phyloP scores from a whole-genome alignment of 257 asterid genomes.

The Fraxinus excelsior region DNA sequence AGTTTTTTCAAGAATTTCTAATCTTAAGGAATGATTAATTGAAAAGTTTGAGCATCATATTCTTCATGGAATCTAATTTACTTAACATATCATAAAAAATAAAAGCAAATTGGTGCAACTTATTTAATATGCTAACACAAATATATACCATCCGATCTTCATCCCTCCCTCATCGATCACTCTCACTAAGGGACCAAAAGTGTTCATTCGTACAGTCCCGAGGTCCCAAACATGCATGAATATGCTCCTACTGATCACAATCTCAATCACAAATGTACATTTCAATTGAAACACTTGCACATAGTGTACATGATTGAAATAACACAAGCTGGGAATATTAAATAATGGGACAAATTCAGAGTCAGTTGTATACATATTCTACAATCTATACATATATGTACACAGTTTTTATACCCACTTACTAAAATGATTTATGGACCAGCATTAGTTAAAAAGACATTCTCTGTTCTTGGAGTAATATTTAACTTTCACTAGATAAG shows the following conservation, averaged over 20 bases:
- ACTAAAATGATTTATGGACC: slow-evolving; percentile 27
- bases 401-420: slow-evolving; percentile 1
- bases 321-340: slow-evolving; percentile 23
- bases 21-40: slow-evolving; percentile 17
- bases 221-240: not conserved
- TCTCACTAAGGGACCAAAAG: slow-evolving; percentile 27
- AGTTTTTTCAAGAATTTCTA: slow-evolving; percentile 24
- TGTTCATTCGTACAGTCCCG: slow-evolving; percentile 33
- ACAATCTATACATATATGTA: not conserved
- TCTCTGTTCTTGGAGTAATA: too few species aligned
- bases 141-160: not conserved
- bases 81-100: slow-evolving; percentile 20
- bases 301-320: slow-evolving; percentile 13
- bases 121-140: not conserved
- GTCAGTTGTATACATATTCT: not conserved
- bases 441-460: not conserved
- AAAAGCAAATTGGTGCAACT: slow-evolving; percentile 1
- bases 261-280: not conserved
- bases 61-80: slow-evolving; percentile 32
- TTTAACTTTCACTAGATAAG: too few species aligned
- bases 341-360: slow-evolving; percentile 26
- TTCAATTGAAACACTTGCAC: slow-evolving; percentile 4
- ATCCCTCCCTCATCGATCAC: not conserved
- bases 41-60: slow-evolving; percentile 39
- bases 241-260: slow-evolving; percentile 10